Evolutionary conservation across 306 rosid species (phyloP).

Genomic region (Corylus americana): DNA sequence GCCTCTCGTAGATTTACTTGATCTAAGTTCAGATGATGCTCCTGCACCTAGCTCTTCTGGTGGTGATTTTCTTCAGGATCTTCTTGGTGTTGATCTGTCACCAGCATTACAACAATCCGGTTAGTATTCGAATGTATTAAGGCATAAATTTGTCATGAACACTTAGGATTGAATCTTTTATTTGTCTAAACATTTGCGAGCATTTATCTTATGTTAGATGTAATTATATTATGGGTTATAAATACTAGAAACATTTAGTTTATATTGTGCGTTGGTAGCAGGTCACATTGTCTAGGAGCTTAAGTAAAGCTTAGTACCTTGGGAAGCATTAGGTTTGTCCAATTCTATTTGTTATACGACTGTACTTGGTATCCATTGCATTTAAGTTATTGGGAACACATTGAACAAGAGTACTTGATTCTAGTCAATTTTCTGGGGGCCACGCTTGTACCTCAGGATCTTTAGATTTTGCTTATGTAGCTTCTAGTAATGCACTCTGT

Average conservation of each 20-base stretch:
- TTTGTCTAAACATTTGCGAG: neutral
- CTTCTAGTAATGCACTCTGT: neutral
- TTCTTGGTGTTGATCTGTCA: constrained; percentile 78
- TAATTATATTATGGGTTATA: neutral
- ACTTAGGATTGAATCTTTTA: neutral
- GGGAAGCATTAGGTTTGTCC: neutral
- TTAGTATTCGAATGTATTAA: constrained; percentile 39
- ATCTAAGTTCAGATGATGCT: constrained; percentile 74
- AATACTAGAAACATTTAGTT: neutral
- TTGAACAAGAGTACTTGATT: neutral
- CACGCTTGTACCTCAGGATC: neutral
- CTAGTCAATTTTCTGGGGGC: neutral
- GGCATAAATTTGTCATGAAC: neutral
- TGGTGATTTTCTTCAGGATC: constrained; percentile 87
- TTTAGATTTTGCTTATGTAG: neutral
- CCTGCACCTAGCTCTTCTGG: constrained; percentile 82
- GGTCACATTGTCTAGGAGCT: neutral
- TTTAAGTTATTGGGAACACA: neutral
- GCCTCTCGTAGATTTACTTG: constrained; percentile 91
- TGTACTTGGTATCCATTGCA: too few species aligned
- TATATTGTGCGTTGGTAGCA: neutral
- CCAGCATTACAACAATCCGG: constrained; percentile 63
- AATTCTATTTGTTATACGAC: too few species aligned
- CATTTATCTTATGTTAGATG: neutral
- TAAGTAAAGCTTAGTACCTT: neutral